These are phyloP conservation scores for Nowakowskiella sp. DNA, from an alignment of 192 early-diverging fungal species.

Conservation along the genomic window DNA sequence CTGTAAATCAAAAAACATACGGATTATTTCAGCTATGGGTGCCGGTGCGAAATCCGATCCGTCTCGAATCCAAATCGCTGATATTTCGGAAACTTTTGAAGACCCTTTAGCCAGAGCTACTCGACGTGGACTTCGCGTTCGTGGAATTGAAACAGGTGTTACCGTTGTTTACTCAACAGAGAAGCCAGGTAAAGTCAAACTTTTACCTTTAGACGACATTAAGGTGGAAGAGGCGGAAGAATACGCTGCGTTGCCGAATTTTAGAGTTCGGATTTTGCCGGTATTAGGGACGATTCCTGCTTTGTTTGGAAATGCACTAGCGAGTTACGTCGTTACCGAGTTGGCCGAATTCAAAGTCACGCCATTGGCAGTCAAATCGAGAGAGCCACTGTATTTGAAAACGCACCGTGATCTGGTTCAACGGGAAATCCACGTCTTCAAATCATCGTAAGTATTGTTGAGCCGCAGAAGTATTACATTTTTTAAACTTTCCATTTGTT, in stretches of 20 bases:
- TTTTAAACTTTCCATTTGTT: constrained; percentile 7
- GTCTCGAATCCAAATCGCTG: constrained; percentile 92
- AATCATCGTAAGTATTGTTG: constrained; percentile 8
- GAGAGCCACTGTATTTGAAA: constrained; percentile 63
- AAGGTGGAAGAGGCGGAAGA: constrained; percentile 78
- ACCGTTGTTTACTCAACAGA: constrained; percentile 94
- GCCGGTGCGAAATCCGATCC: constrained; percentile 96
- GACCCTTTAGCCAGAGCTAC: constrained; percentile 88
- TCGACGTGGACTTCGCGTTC: constrained; percentile 60
- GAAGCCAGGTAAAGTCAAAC: constrained; percentile 82
- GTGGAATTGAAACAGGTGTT: constrained; percentile 69
- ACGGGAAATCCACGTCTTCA: constrained; percentile 44
- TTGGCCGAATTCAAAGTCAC: constrained; percentile 30
- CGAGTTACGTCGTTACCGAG: constrained; percentile 68
- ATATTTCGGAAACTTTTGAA: constrained; percentile 90
- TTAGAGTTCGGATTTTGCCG: constrained; percentile 57
- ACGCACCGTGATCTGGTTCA: constrained; percentile 66
- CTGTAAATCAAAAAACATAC: constrained; percentile 65
- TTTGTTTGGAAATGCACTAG: constrained; percentile 90
- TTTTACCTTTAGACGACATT: constrained; percentile 82
- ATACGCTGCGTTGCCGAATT: constrained; percentile 87
- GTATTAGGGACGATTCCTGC: constrained; percentile 81
- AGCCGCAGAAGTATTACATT: background rate
- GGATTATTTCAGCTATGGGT: constrained; percentile 91
- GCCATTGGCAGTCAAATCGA: constrained; percentile 38